Evolutionary conservation across 768 basidiomycete genomes (phyloP).

Genomic region (Coprinopsis marcescibilis): DNA sequence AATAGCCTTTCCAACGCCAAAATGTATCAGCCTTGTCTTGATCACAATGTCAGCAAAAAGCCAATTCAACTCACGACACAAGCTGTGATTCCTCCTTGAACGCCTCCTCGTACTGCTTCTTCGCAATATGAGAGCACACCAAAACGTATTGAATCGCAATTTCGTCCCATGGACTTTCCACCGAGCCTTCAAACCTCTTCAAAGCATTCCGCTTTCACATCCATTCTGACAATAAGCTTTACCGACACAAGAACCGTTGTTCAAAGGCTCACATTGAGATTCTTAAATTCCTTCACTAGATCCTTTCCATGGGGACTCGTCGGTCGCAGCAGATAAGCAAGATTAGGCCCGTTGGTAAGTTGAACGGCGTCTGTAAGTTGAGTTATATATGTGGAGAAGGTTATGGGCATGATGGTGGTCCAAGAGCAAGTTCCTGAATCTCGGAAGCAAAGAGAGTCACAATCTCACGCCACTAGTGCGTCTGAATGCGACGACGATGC

Average conservation of each 20-base stretch:
- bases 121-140: slow-evolving; percentile 64
- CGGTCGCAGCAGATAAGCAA: slow-evolving; percentile 71
- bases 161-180: slow-evolving; percentile 79
- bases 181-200: slow-evolving; percentile 51
- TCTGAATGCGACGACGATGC: neutral
- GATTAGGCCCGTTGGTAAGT: slow-evolving; percentile 58
- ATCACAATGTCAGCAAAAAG: neutral
- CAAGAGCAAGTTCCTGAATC: neutral
- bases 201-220: slow-evolving; percentile 30
- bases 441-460: neutral
- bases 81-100: slow-evolving; percentile 77
- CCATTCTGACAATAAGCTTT: slow-evolving; percentile 2
- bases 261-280: slow-evolving; percentile 34
- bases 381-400: slow-evolving; percentile 54
- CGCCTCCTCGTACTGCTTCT: slow-evolving; percentile 61
- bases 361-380: slow-evolving; percentile 58
- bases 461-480: neutral
- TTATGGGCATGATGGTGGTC: slow-evolving; percentile 33
- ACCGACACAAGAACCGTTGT: neutral
- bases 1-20: slow-evolving; percentile 62
- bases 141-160: slow-evolving; percentile 80
- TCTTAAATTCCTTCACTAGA: slow-evolving; percentile 65
- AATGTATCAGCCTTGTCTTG: neutral
- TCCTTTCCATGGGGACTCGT: slow-evolving; percentile 75
- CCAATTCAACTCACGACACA: slow-evolving; percentile 59